phyloP scores from a whole-genome alignment of 208 protist genomes.

The Trypanosomatidae sp. region DNA sequence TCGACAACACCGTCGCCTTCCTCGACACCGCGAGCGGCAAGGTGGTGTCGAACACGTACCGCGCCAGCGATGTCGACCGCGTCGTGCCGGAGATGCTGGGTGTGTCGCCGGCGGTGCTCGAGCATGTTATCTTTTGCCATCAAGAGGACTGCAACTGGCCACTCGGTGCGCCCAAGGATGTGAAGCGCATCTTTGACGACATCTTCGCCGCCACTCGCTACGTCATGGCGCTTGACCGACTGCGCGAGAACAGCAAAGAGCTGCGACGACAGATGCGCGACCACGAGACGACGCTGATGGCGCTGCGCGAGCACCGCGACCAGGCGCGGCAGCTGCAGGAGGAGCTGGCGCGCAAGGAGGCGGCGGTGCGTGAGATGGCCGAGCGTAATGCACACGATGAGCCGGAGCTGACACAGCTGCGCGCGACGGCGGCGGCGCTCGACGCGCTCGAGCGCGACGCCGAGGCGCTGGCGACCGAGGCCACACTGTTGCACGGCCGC shows the following conservation, averaged over 20 bases:
- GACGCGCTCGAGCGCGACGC: slow-evolving; percentile 35
- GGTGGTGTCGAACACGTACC: slow-evolving; percentile 70
- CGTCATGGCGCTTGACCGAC: slow-evolving; percentile 76
- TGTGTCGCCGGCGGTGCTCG: slow-evolving; percentile 94
- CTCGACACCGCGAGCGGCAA: slow-evolving; percentile 78
- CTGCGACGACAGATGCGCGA: slow-evolving; percentile 74
- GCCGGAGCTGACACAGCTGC: slow-evolving; percentile 43
- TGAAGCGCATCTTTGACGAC: slow-evolving; percentile 98
- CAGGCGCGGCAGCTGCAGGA: slow-evolving; percentile 47
- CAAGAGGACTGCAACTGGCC: slow-evolving; percentile 98
- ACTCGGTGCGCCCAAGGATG: slow-evolving; percentile 75
- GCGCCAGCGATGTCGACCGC: slow-evolving; percentile 92
- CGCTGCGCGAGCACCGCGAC: slow-evolving; percentile 64
- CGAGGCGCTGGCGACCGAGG: slow-evolving; percentile 33
- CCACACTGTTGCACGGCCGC: slow-evolving; percentile 35
- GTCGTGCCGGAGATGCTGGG: slow-evolving; percentile 95
- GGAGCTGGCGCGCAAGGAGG: slow-evolving; percentile 51
- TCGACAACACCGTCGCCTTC: slow-evolving; percentile 91
- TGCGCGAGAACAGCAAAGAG: slow-evolving; percentile 79
- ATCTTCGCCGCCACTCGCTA: slow-evolving; percentile 97
- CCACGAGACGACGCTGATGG: slow-evolving; percentile 59
- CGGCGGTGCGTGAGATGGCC: slow-evolving; percentile 18
- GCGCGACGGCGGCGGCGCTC: slow-evolving; percentile 22
- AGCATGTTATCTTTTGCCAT: slow-evolving; percentile 97
- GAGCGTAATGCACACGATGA: slow-evolving; percentile 23